These are phyloP conservation scores for Torulaspora gathmanii DNA, from an alignment of 805 yeast species.

Conservation along the genomic window DNA sequence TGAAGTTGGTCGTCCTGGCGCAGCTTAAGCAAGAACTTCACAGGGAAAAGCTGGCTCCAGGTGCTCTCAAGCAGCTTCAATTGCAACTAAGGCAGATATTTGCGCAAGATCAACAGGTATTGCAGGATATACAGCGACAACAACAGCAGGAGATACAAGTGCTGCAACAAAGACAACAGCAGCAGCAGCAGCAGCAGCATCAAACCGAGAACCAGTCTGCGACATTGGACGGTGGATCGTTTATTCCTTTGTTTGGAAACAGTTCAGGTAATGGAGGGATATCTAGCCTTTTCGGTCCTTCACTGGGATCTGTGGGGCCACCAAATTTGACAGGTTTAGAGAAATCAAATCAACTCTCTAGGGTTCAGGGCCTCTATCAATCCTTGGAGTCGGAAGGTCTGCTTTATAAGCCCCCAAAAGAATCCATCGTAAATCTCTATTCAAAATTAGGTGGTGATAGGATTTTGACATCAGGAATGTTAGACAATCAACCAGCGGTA, in stretches of 20 bases:
- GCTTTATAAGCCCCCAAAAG: conserved; percentile 25
- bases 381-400: conserved; percentile 25
- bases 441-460: conserved; percentile 19
- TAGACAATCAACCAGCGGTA: conserved; percentile 8
- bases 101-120: conserved; percentile 37
- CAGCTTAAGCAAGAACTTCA: conserved; percentile 37
- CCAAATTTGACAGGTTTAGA: conserved; percentile 19
- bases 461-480: conserved; percentile 4
- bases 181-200: conserved; percentile 24
- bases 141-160: conserved; percentile 30
- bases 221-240: conserved; percentile 6
- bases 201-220: conserved; percentile 13
- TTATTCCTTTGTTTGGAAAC: conserved; percentile 20
- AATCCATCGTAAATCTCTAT: conserved; percentile 29
- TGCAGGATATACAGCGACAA: conserved; percentile 26
- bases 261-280: conserved; percentile 9
- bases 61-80: conserved; percentile 37
- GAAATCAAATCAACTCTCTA: conserved; percentile 17
- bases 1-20: conserved; percentile 34
- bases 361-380: conserved; percentile 20
- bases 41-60: conserved; percentile 32
- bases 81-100: conserved; percentile 38
- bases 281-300: conserved; percentile 24
- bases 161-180: conserved; percentile 26
- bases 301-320: conserved; percentile 12